Evolutionary conservation across 1,284 basidiomycete species (phyloP).

Genomic region (Earliella scabrosa): DNA sequence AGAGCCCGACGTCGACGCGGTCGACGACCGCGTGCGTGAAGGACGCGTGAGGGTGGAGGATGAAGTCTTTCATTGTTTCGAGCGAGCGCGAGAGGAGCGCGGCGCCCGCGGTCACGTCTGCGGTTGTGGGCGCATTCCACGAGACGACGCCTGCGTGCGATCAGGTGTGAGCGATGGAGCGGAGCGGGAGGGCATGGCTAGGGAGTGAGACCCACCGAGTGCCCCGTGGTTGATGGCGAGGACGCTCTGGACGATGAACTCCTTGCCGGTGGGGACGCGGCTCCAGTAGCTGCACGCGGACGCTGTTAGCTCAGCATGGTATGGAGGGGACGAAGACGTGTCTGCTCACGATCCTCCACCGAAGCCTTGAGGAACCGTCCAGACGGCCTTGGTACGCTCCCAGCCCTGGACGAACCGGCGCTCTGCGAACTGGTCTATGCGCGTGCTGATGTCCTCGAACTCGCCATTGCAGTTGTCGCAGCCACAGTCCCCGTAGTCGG

Average conservation of each 20-base stretch:
- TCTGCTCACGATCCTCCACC: constrained; percentile 61
- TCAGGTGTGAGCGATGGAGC: not conserved
- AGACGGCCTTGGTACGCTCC: constrained; percentile 65
- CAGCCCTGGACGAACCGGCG: constrained; percentile 64
- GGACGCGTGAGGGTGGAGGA: constrained; percentile 38
- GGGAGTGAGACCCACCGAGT: constrained; percentile 41
- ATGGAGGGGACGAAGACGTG: not conserved
- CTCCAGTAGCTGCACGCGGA: constrained; percentile 60
- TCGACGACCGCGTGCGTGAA: constrained; percentile 34
- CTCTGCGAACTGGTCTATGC: constrained; percentile 65
- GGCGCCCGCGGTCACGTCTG: constrained; percentile 61
- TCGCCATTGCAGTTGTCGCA: constrained; percentile 55
- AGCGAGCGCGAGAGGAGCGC: constrained; percentile 55
- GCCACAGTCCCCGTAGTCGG: constrained; percentile 72
- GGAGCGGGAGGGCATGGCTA: not conserved
- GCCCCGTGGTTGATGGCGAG: constrained; percentile 75
- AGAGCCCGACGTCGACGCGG: constrained; percentile 44
- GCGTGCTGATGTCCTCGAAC: constrained; percentile 64
- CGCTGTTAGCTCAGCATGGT: not conserved
- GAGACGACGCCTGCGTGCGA: constrained; percentile 56
- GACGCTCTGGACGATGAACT: constrained; percentile 67
- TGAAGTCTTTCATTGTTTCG: constrained; percentile 40
- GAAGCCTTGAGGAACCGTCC: constrained; percentile 81
- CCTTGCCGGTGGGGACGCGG: constrained; percentile 65
- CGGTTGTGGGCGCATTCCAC: constrained; percentile 68